Base-by-base conservation (phyloP, 805 yeast genomes). In the Kuraishia floccosa region DNA sequence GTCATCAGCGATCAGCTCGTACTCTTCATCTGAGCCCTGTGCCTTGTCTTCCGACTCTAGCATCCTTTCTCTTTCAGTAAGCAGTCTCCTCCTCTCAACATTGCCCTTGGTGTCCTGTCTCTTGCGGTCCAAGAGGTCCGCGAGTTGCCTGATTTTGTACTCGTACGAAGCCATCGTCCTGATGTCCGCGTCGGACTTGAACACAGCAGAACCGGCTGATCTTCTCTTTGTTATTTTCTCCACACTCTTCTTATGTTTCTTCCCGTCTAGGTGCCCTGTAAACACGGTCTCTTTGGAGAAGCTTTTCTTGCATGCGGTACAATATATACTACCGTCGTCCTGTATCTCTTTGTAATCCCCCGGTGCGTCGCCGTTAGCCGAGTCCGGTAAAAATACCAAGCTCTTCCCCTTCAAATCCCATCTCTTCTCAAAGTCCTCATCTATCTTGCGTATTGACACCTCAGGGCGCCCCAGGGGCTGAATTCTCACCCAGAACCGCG, bases 31-130 rank as follows among this genome's bases (percentile, higher is more conserved):
- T 2, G 60, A 57, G 6, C 68, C 65, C 22, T 52, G 42, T 3
- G 30, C 33, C n/a, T 52, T 4, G 59, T 35, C 69, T 63, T 35
- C 64, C 42, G 44, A 77, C 84, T 54, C 59, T 1, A 76, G 56
- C 40, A 56, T 53, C 32, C 76, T 61, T 42, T 83, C 96, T 17
- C 82, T 62, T 2, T 70, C 78, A 0, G 94, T 79, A 39, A 87
- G 60, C 2, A 79, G 74, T 19, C 68, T 60, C 32, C 65, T 62
- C 31, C 96, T 63, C 46, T 80, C 84, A 3, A 69, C 62, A 43
- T 83, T 77, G 13, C 63, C 53, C 25, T 62, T 65, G 0, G 96
- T 78, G 10, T 56, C 60, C 0, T 50, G 48, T 10, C 75, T 53
- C 14, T 59, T 59, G 9, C 57, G 51, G 3, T 45, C 39, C 4